Conservation (phyloP, 176 grass and related monocot genomes). For the Leersia perrieri region DNA sequence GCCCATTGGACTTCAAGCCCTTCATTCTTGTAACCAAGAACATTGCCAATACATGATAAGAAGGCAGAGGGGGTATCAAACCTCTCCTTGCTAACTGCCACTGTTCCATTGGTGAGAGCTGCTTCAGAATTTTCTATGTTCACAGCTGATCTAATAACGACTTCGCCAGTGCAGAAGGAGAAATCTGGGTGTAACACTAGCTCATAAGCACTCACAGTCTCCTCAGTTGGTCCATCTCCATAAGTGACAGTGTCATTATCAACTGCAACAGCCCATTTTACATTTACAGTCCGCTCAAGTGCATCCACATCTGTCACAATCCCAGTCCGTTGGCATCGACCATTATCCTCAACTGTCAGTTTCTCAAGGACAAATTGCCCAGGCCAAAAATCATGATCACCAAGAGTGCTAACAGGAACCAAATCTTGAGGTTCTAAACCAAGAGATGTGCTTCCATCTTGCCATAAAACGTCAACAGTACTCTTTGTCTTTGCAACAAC, state of each 20-base stretch:
- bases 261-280: slow-evolving; percentile 66
- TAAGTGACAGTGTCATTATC: slow-evolving; percentile 38
- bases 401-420: slow-evolving; percentile 71
- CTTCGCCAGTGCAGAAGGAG: slow-evolving; percentile 74
- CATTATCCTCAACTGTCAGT: slow-evolving; percentile 40
- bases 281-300: slow-evolving; percentile 70
- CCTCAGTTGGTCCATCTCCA: slow-evolving; percentile 54
- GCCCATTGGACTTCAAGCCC: slow-evolving; percentile 87
- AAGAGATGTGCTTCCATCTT: slow-evolving; percentile 75
- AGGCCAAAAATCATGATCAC: slow-evolving; percentile 97
- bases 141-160: slow-evolving; percentile 62
- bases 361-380: slow-evolving; percentile 84
- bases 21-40: slow-evolving; percentile 74
- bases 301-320: slow-evolving; percentile 83
- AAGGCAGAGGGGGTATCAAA: slow-evolving; percentile 43
- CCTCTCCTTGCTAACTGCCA: slow-evolving; percentile 23
- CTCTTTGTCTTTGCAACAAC: slow-evolving; percentile 81
- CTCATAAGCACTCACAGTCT: slow-evolving; percentile 90
- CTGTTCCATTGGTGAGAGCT: slow-evolving; percentile 42
- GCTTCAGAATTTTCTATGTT: slow-evolving; percentile 49
- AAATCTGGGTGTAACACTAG: slow-evolving; percentile 89
- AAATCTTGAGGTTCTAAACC: slow-evolving; percentile 61
- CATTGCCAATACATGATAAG: slow-evolving; percentile 83
- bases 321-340: slow-evolving; percentile 42
- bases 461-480: slow-evolving; percentile 80